phyloP scores from a whole-genome alignment of 805 yeast species.

The Cyberlindnera meyerae region DNA sequence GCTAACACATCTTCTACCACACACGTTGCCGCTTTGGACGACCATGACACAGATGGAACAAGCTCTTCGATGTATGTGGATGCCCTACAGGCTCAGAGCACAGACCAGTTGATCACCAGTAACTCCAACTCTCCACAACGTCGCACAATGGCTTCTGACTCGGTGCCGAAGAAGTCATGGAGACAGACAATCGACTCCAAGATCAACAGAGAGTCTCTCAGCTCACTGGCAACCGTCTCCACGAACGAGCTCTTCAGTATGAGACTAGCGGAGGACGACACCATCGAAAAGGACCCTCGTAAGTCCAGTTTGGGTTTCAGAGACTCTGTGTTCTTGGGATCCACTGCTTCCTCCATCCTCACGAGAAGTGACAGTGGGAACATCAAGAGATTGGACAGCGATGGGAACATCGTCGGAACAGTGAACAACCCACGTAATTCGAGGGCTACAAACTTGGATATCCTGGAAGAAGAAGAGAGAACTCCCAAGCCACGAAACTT shows the following conservation, averaged over 20 bases:
- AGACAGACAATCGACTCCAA: constrained; percentile 35
- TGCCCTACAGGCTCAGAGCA: constrained; percentile 34
- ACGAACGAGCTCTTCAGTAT: constrained; percentile 81
- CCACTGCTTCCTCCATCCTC: constrained; percentile 23
- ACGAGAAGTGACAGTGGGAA: constrained; percentile 27
- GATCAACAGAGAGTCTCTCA: constrained; percentile 54
- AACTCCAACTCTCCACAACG: not conserved
- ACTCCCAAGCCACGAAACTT: constrained; percentile 13
- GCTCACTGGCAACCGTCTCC: constrained; percentile 77
- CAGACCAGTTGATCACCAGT: constrained; percentile 31
- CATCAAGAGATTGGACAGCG: constrained; percentile 24
- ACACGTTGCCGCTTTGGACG: constrained; percentile 36
- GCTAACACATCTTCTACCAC: constrained; percentile 45
- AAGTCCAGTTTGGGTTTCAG: constrained; percentile 36
- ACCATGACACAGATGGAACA: constrained; percentile 28
- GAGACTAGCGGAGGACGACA: constrained; percentile 61
- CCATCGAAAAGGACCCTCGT: constrained; percentile 38
- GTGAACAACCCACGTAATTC: constrained; percentile 19
- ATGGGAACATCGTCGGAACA: constrained; percentile 25
- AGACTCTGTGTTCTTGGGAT: constrained; percentile 36
- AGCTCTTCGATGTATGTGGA: constrained; percentile 33
- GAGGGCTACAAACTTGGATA: constrained; percentile 21
- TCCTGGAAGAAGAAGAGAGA: constrained; percentile 19
- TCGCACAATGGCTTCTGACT: constrained; percentile 9
- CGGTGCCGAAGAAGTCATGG: constrained; percentile 52